Percentiles rank a stretch among this genome's conserved stretches.
These are phyloP conservation scores for Talaromyces funiculosus DNA, from an alignment of 2,329 filamentous ascomycete genomes.

Conservation along the genomic window DNA sequence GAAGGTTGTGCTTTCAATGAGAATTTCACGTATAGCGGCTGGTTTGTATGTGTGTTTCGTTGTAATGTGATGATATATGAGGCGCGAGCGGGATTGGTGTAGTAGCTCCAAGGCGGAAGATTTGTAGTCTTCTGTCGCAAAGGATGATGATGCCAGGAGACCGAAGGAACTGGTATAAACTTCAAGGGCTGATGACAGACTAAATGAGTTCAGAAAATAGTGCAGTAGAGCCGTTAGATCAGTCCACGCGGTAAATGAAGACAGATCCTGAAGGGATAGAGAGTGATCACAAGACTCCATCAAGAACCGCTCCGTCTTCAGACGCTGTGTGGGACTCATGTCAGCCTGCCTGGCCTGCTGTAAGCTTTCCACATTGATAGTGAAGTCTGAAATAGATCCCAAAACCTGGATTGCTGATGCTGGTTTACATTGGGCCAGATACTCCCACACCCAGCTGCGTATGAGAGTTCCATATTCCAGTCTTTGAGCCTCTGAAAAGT, in stretches of 20 bases:
- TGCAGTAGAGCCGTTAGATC: slow-evolving; percentile 61
- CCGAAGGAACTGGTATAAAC: slow-evolving; percentile 40
- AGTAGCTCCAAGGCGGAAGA: slow-evolving; percentile 51
- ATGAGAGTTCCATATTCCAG: slow-evolving; percentile 46
- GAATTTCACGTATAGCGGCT: slow-evolving; percentile 55
- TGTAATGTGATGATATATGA: slow-evolving; percentile 62
- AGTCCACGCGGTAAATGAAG: slow-evolving; percentile 51
- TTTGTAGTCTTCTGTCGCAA: slow-evolving; percentile 26
- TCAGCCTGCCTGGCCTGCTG: slow-evolving; percentile 15
- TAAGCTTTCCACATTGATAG: slow-evolving; percentile 28
- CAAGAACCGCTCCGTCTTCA: slow-evolving; percentile 43
- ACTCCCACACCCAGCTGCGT: slow-evolving; percentile 63
- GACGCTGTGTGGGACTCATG: slow-evolving; percentile 28
- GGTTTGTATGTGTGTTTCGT: slow-evolving; percentile 63
- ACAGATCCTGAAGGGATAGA: slow-evolving; percentile 46
- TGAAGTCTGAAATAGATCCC: slow-evolving; percentile 34
- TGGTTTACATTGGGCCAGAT: slow-evolving; percentile 46
- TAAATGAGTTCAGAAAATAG: slow-evolving; percentile 52
- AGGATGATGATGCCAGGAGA: slow-evolving; percentile 38
- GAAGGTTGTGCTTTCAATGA: slow-evolving; percentile 54
- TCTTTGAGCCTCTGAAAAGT: slow-evolving; percentile 30
- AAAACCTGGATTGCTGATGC: slow-evolving; percentile 35
- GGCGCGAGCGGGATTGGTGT: slow-evolving; percentile 60
- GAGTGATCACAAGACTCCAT: slow-evolving; percentile 51
- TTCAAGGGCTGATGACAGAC: slow-evolving; percentile 34